phyloP scores from a whole-genome alignment of 805 yeast genomes.

The Candida krabiensis region DNA sequence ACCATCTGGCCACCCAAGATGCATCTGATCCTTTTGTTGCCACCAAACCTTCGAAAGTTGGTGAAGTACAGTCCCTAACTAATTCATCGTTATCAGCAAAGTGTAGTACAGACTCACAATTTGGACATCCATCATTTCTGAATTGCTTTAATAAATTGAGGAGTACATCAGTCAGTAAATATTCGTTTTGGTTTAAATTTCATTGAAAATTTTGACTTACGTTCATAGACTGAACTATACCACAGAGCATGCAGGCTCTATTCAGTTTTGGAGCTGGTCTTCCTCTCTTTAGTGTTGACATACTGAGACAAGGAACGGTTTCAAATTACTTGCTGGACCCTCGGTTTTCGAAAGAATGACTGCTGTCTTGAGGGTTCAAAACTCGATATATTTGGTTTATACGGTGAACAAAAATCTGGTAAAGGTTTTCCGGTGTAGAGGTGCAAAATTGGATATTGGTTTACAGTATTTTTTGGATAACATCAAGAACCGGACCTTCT shows the following conservation, averaged over 20 bases:
- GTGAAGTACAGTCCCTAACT: conserved; percentile 90
- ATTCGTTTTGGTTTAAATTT: conserved; percentile 70
- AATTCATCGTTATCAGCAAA: conserved; percentile 75
- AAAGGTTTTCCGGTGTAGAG: no score
- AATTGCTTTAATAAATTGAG: conserved; percentile 44
- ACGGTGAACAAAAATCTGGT: no score
- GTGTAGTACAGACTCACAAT: conserved; percentile 87
- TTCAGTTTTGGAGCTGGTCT: conserved; percentile 58
- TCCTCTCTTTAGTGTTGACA: conserved; percentile 28
- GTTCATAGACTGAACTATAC: conserved; percentile 78
- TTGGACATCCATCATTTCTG: conserved; percentile 88
- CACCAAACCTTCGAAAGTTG: conserved; percentile 92
- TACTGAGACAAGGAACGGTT: no score
- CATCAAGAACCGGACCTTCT: no score
- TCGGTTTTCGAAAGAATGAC: no score
- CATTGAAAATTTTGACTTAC: conserved; percentile 40
- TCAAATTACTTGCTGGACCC: no score
- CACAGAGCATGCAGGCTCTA: conserved; percentile 97
- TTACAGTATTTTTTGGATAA: no score
- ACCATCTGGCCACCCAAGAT: conserved; percentile 97
- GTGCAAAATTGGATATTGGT: no score
- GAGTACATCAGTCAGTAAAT: conserved; percentile 1
- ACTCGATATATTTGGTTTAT: no score
- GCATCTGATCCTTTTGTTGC: conserved; percentile 82
- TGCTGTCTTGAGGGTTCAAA: no score